A percentile compares a stretch with the other conserved stretches of the same genome.
phyloP scores from a whole-genome alignment of 257 asterid species.

The Penstemon newberryi region DNA sequence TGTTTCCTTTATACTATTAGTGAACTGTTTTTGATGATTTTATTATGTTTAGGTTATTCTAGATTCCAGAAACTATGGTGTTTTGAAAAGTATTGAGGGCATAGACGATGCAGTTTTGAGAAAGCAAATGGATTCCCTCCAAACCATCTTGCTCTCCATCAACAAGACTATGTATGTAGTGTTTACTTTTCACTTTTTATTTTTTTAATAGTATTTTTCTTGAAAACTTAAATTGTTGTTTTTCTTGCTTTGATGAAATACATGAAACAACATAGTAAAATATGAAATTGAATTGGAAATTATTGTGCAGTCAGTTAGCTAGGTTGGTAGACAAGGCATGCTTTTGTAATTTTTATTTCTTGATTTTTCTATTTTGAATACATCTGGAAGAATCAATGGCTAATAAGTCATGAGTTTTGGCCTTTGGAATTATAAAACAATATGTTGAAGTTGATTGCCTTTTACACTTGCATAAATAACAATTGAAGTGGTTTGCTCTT shows the following conservation, averaged over 20 bases:
- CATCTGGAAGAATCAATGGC: not conserved
- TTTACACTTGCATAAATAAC: not conserved
- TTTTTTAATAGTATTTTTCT: not conserved
- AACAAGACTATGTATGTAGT: conserved; percentile 56
- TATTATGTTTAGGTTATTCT: conserved; percentile 48
- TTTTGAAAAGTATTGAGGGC: conserved; percentile 56
- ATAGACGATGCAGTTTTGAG: conserved; percentile 52
- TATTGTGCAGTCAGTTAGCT: not conserved
- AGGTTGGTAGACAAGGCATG: not conserved
- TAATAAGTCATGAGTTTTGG: not conserved
- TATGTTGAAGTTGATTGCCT: not conserved
- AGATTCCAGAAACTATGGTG: conserved; percentile 52
- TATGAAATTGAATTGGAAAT: not conserved
- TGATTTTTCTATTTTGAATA: not conserved
- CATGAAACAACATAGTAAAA: not conserved
- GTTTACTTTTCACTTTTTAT: too few species aligned
- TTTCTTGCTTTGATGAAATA: not conserved
- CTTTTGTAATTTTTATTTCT: not conserved
- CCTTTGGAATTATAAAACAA: not conserved
- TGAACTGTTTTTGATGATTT: not conserved
- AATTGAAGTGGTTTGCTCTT: not conserved
- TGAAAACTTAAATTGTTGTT: not conserved
- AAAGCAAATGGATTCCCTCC: conserved; percentile 77
- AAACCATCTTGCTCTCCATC: conserved; percentile 45
- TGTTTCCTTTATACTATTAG: not conserved